Evolutionary conservation across 106 monocot genomes (phyloP).

Genomic region (Ottelia alismoides): DNA sequence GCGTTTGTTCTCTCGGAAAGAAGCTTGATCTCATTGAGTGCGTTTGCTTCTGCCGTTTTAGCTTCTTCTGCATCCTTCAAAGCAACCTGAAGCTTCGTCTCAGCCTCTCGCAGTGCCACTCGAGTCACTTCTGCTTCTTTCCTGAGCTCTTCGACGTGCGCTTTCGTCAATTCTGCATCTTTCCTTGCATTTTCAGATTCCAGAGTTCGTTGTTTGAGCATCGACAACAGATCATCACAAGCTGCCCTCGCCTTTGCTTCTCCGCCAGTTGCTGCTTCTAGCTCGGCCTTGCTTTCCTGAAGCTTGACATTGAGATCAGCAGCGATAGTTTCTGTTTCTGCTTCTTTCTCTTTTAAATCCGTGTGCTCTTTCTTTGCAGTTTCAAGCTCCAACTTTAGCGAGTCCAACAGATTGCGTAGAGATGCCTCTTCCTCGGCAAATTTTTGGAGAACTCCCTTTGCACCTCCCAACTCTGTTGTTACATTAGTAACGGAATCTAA

Average conservation of each 20-base stretch:
- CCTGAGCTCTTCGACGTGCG: conserved; percentile 29
- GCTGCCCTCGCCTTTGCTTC: conserved; percentile 37
- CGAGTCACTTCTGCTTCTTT: conserved; percentile 35
- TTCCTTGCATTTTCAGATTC: conserved; percentile 48
- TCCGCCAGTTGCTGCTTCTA: conserved; percentile 28
- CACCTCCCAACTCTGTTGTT: conserved; percentile 39
- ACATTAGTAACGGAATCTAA: conserved; percentile 35
- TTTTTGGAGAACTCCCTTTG: conserved; percentile 43
- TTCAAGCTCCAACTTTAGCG: conserved; percentile 47
- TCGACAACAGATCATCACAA: conserved; percentile 32
- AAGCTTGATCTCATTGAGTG: conserved; percentile 44
- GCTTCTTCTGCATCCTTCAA: conserved; percentile 50
- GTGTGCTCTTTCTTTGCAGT: conserved; percentile 38
- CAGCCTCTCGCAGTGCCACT: conserved; percentile 26
- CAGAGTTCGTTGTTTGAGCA: conserved; percentile 41
- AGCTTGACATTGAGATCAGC: conserved; percentile 41
- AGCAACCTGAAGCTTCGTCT: conserved; percentile 41
- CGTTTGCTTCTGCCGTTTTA: conserved; percentile 44
- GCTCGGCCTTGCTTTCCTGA: conserved; percentile 55
- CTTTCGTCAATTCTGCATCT: conserved; percentile 54
- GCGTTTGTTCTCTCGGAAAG: conserved; percentile 34
- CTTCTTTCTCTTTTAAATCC: conserved; percentile 45
- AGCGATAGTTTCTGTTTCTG: conserved; percentile 41
- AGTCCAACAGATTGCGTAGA: conserved; percentile 33
- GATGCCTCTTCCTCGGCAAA: conserved; percentile 45